These are phyloP conservation scores for Penicillium vulpinum DNA, from an alignment of 2,329 filamentous ascomycete species.

Conservation along the genomic window DNA sequence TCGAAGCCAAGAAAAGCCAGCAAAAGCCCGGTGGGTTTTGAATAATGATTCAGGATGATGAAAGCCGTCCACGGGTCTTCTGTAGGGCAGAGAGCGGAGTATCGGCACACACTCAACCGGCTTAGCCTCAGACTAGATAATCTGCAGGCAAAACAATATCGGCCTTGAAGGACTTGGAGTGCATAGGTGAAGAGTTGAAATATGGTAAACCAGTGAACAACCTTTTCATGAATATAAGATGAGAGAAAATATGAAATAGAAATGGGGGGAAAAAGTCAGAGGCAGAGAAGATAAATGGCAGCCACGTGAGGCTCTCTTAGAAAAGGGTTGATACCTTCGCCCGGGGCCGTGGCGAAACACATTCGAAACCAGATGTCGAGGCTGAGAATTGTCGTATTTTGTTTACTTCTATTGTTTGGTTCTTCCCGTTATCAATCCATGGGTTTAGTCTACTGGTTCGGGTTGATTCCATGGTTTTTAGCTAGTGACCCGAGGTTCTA, in stretches of 20 bases:
- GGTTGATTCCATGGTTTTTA: conserved; percentile 1
- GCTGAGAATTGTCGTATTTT: conserved; percentile 6
- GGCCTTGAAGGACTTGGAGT: neutral
- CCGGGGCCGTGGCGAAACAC: conserved; percentile 13
- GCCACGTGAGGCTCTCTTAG: conserved; percentile 16
- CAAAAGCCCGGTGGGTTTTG: neutral
- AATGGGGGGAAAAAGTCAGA: neutral
- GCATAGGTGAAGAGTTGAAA: conserved; percentile 1
- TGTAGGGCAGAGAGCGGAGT: conserved; percentile 13
- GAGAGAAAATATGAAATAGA: neutral
- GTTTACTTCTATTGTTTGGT: neutral
- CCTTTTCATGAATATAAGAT: too few species aligned
- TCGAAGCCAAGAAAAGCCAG: neutral
- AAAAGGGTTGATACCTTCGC: neutral
- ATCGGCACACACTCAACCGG: conserved; percentile 1
- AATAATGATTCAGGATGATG: conserved; percentile 12
- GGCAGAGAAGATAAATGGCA: conserved; percentile 11
- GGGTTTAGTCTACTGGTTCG: neutral
- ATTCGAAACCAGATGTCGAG: conserved; percentile 1
- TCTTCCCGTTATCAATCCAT: conserved; percentile 8
- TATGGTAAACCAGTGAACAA: neutral
- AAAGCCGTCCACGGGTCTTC: neutral
- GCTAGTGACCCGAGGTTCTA: neutral
- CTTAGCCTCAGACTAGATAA: conserved; percentile 7
- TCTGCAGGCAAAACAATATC: conserved; percentile 9